Base-by-base conservation (phyloP, 805 yeast genomes). In the Saccharomyces paradoxus region DNA sequence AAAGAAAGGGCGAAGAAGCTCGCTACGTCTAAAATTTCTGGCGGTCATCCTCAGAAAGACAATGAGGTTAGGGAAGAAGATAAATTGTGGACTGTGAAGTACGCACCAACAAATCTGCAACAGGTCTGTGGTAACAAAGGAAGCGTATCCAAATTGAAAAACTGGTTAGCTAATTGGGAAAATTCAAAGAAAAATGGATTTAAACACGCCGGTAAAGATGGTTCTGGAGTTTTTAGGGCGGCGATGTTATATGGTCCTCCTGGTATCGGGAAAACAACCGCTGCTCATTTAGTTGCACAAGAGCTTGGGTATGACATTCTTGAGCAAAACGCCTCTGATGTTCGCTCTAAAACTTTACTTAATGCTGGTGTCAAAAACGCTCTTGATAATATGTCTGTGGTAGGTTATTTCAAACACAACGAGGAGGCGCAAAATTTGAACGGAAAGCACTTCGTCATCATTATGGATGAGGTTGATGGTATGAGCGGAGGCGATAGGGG, bases 401-500 rank as follows among this genome's bases (percentile, higher is more conserved):
- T 82, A 52, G 96, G 97, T 0, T 89, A 74, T 66, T 85, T 89
- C 72, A 74, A 78, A 53, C 65, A 69, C 30, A 63, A 61, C 9
- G 64, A 68, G n/a, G 56, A 57, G 4, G 58, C 53, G 6, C 60
- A 60, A 10, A 66, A 64, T 17, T 58, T 52, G 1, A 79, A 81
- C 60, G 75, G 79, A 50, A 77, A 79, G 52, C 83, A 80, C 56
- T 83, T 92, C 62, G 89, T 90, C 53, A 77, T 94, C 49, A 86
- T 94, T 58, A 90, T 94, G 98, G 99, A 94, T 72, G 99, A 94
- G 74, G 98, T 94, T 30, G 99, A 94, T 70, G 99, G 99, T 62
- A 94, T 94, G 98, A 89, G 96, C 46, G 90, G 95, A 66, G 99
- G 99, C 59, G 99, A 94, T 71, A 85, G 94, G 63, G 99, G 99